These are phyloP conservation scores for Sophora flavescens DNA, from an alignment of 306 rosid species.

Conservation along the genomic window DNA sequence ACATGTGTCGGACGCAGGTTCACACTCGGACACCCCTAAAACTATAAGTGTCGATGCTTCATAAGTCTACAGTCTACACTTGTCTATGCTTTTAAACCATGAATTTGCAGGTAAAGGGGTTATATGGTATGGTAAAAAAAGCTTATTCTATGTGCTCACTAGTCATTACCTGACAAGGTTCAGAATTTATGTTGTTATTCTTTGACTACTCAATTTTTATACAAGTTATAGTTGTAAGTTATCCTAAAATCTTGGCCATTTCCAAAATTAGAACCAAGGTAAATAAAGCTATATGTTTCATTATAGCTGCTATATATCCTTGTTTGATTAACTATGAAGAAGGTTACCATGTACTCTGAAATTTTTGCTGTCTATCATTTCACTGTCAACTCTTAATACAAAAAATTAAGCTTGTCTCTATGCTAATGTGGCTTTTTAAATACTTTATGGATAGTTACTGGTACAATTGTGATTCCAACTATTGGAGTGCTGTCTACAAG, in stretches of 20 bases:
- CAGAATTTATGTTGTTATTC: slow-evolving; percentile 18
- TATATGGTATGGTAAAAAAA: neutral
- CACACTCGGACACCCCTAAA: too few species aligned
- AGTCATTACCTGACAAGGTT: neutral
- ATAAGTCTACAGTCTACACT: neutral
- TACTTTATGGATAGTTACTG: slow-evolving; percentile 71
- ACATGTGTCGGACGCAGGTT: too few species aligned
- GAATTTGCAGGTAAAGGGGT: neutral
- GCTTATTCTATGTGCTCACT: slow-evolving; percentile 2
- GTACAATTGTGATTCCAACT: slow-evolving; percentile 86
- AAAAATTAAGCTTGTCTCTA: neutral
- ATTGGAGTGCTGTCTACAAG: slow-evolving; percentile 98
- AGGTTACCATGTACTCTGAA: slow-evolving; percentile 4
- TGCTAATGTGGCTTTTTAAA: slow-evolving; percentile 31
- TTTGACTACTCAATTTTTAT: slow-evolving; percentile 3
- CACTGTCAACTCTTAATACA: neutral
- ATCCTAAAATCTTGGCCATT: slow-evolving; percentile 12
- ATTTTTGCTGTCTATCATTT: slow-evolving; percentile 27
- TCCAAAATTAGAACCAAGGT: neutral
- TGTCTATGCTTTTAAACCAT: neutral
- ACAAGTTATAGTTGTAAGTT: neutral
- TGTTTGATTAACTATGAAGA: slow-evolving; percentile 8
- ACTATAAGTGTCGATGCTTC: too few species aligned
- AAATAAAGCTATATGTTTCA: neutral
- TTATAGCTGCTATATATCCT: slow-evolving; percentile 15